Conservation (phyloP, 208 protist species). For the Naegleria gruberi region DNA sequence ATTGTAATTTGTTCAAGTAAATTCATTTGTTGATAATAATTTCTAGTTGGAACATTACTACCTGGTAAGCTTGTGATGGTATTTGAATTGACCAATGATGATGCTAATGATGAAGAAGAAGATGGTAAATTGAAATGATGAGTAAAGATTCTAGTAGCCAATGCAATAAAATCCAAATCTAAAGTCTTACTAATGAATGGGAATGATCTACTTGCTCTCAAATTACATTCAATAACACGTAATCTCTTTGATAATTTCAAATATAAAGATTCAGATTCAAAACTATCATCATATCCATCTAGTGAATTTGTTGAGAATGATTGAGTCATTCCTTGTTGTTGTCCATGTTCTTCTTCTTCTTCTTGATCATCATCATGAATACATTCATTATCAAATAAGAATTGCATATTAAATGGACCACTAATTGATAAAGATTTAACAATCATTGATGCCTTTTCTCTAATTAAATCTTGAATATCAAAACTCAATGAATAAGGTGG, state of each 20-base stretch:
- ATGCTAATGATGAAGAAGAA: constrained; percentile 63
- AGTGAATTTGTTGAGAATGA: too few species aligned
- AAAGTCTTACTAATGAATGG: constrained; percentile 94
- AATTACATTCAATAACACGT: constrained; percentile 92
- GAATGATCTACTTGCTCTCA: constrained; percentile 91
- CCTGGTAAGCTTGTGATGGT: constrained; percentile 54
- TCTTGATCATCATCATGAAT: constrained; percentile 52
- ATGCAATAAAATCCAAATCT: constrained; percentile 84
- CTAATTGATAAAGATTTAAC: constrained; percentile 58
- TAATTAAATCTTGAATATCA: constrained; percentile 51
- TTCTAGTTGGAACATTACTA: constrained; percentile 7
- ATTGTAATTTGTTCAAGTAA: constrained; percentile 27
- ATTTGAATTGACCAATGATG: constrained; percentile 57
- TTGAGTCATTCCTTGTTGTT: not conserved
- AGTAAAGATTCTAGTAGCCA: constrained; percentile 53
- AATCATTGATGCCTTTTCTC: constrained; percentile 55
- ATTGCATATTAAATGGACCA: constrained; percentile 98
- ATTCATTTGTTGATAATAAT: constrained; percentile 41
- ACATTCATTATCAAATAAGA: constrained; percentile 87
- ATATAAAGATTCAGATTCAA: not conserved
- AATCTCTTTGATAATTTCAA: not conserved
- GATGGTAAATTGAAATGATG: not conserved
- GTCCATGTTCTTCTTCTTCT: not conserved
- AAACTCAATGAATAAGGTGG: constrained; percentile 73
- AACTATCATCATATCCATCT: too few species aligned